Conservation (phyloP, 441 rosid species). For the Capsella rubella region DNA sequence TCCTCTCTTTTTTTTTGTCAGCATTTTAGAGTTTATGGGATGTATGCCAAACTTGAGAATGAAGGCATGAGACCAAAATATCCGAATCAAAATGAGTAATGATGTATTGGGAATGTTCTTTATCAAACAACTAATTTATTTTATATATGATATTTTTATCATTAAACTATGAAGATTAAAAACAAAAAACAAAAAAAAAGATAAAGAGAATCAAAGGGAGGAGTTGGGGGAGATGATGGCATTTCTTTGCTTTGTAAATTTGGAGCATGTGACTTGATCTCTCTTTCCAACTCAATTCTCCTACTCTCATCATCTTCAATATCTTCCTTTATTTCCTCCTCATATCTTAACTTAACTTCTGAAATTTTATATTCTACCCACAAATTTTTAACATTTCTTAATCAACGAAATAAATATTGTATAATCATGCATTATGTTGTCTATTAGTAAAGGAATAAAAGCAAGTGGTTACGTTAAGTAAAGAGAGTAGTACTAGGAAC, state of each 20-base stretch:
- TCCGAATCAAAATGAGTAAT: conserved; percentile 36
- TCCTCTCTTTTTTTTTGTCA: background rate
- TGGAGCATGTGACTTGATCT: conserved; percentile 63
- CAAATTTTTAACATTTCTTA: background rate
- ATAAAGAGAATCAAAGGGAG: conserved; percentile 39
- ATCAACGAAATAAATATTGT: background rate
- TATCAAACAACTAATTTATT: conserved; percentile 17
- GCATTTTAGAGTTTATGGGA: conserved; percentile 25
- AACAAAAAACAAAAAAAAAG: conserved; percentile 4
- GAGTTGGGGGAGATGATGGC: conserved; percentile 66
- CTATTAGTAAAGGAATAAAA: background rate
- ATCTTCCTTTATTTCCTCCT: conserved; percentile 11
- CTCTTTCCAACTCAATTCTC: conserved; percentile 62
- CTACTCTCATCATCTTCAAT: background rate
- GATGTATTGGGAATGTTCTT: conserved; percentile 32
- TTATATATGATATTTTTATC: background rate
- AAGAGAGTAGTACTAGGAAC: background rate
- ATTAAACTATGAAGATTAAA: conserved; percentile 7
- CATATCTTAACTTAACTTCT: background rate
- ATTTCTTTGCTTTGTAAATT: conserved; percentile 47
- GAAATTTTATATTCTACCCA: background rate
- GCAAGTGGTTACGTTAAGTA: conserved; percentile 20
- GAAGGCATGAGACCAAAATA: conserved; percentile 40
- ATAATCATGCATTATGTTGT: background rate
- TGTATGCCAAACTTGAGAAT: conserved; percentile 44